Percentiles rank a stretch among this genome's conserved stretches.
phyloP scores from a whole-genome alignment of 345 rosid species.

The Carallia brachiata region DNA sequence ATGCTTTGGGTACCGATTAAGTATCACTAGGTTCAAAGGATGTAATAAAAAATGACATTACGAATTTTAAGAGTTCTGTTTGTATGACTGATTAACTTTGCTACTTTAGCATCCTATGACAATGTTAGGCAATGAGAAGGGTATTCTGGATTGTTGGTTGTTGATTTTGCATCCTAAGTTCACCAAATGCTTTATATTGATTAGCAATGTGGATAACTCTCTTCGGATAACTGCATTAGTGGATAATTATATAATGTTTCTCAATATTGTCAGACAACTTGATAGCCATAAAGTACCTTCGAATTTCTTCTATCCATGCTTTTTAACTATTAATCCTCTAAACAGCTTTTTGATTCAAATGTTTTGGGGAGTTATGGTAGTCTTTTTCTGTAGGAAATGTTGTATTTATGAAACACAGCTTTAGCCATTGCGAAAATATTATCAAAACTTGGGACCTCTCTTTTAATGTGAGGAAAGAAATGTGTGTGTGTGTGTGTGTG shows the following conservation, averaged over 20 bases:
- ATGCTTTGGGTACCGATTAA: slow-evolving; percentile 52
- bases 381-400: slow-evolving; percentile 39
- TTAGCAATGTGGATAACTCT: slow-evolving; percentile 35
- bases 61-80: too few species aligned
- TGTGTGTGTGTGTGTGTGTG: too few species aligned
- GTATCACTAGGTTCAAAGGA: slow-evolving; percentile 5
- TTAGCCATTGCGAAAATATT: slow-evolving; percentile 53
- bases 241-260: slow-evolving; percentile 10
- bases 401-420: slow-evolving; percentile 39
- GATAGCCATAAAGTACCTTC: neutral
- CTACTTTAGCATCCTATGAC: too few species aligned
- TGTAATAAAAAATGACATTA: neutral
- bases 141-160: neutral
- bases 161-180: too few species aligned
- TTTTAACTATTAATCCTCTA: too few species aligned
- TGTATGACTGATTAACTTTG: too few species aligned
- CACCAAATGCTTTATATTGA: too few species aligned
- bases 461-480: slow-evolving; percentile 3
- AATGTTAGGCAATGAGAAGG: too few species aligned
- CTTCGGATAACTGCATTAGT: too few species aligned
- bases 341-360: too few species aligned
- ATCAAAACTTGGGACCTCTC: slow-evolving; percentile 64
- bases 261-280: slow-evolving; percentile 9
- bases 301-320: too few species aligned
- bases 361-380: neutral